These are phyloP conservation scores for Linnemannia exigua DNA, from an alignment of 192 early-diverging fungal species.

Conservation along the genomic window DNA sequence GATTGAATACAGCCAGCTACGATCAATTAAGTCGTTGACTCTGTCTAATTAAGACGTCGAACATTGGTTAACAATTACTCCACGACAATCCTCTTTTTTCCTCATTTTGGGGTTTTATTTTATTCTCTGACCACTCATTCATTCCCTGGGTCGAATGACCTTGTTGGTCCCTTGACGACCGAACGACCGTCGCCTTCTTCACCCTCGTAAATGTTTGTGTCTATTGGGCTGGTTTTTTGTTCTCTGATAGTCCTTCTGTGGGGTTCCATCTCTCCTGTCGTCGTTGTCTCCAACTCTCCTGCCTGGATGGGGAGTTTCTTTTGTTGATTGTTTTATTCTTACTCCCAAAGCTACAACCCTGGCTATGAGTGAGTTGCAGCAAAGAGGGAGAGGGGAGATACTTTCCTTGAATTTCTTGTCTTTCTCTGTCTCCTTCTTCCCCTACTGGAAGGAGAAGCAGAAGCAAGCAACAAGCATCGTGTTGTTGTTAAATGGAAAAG, in stretches of 20 bases:
- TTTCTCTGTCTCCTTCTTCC: background rate
- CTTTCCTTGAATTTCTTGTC: too few species aligned
- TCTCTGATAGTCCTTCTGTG: too few species aligned
- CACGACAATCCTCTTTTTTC: background rate
- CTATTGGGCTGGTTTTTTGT: background rate
- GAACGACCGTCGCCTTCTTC: too few species aligned
- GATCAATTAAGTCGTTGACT: background rate
- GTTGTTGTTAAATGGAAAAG: background rate
- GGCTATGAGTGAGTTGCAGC: background rate
- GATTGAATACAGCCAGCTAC: background rate
- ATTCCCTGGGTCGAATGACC: constrained; percentile 1
- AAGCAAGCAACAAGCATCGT: background rate
- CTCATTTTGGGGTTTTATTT: too few species aligned
- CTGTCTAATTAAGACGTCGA: background rate
- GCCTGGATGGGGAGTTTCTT: background rate
- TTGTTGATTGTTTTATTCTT: background rate
- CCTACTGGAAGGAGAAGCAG: background rate
- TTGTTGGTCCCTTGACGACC: background rate
- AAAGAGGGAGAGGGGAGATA: background rate
- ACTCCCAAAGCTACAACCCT: background rate
- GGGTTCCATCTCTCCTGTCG: too few species aligned
- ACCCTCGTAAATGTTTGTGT: too few species aligned
- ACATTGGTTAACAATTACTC: background rate
- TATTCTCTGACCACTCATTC: background rate
- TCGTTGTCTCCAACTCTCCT: too few species aligned